These are phyloP conservation scores for Trichocladium uniseriatum DNA, from an alignment of 495 filamentous ascomycete genomes.

Conservation along the genomic window DNA sequence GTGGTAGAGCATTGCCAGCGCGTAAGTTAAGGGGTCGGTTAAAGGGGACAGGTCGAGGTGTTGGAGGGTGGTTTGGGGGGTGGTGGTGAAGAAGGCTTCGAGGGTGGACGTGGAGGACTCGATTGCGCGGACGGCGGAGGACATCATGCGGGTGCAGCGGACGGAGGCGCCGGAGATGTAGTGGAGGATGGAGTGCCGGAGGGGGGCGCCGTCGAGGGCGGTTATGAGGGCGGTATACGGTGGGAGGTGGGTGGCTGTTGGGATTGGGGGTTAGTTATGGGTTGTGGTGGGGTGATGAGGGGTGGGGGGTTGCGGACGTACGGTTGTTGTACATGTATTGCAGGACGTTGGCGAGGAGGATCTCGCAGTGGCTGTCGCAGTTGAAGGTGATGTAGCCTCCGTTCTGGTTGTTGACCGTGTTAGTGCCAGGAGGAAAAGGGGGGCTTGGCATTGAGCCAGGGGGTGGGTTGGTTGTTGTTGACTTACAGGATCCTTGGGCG, in stretches of 20 bases:
- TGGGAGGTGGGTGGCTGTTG: background rate
- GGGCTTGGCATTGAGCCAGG: background rate
- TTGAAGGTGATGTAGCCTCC: constrained; percentile 6
- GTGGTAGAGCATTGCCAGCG: constrained; percentile 11
- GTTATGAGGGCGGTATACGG: background rate
- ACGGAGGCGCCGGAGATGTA: constrained; percentile 16
- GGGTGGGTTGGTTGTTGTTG: background rate
- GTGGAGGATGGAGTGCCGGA: constrained; percentile 7
- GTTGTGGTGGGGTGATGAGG: background rate
- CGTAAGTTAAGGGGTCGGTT: constrained; percentile 7
- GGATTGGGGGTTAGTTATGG: background rate
- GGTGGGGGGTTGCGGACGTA: background rate
- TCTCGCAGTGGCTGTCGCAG: background rate
- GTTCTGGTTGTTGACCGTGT: background rate
- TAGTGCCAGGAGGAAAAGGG: background rate
- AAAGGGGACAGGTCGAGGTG: constrained; percentile 8
- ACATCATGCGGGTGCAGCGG: constrained; percentile 1
- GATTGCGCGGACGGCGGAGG: background rate
- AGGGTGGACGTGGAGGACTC: background rate
- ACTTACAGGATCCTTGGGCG: constrained; percentile 13
- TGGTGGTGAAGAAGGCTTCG: background rate
- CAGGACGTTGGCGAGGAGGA: constrained; percentile 10
- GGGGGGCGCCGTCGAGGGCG: constrained; percentile 1
- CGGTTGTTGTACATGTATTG: constrained; percentile 20
- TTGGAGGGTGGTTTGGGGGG: background rate